Evolutionary conservation across 257 asterid species (phyloP), one percentile per base, ranked within the genome.

Genomic region (Petunia secreta): DNA sequence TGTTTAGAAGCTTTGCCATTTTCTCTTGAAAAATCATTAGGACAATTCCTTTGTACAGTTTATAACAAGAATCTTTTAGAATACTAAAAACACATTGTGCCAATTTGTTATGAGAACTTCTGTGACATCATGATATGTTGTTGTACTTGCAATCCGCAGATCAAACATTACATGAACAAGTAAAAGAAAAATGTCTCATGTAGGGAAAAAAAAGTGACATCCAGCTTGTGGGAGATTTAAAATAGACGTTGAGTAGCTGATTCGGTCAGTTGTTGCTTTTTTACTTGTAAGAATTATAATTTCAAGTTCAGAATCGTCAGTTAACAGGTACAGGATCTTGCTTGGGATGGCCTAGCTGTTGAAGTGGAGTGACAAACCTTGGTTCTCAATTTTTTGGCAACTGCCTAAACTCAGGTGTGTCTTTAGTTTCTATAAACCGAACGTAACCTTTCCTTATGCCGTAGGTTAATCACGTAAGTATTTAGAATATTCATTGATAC

Each of bases 31-130:
- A n/a, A 16, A 43, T 4, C 0, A 44, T 46, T 46, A 2, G 41
- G 39, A 46, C 2, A 5, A 69, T 69, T 25, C 40, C 59, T 69
- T 46, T 25, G 76, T 68, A 68, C 77, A 69, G 8, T 44, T 71
- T 11, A 25, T 11, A 10, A 34, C 77, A 71, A 71, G 25, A 25
- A 2, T 0, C 0, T 34, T 10, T 34, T 25, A 48, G 77, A 46
- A 48, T 71, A 48, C 1, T 14, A 15, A 3, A 8, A 43, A 69
- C 43, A 13, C 34, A 25, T 46, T 0, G 9, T 44, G n/a, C 10
- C 60, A 34, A 25, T 25, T 71, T 1, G 5, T 71, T 48, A 5
- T 43, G 2, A 2, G 59, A 25, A 44, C 40, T 44, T 67, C 4
- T 2, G n/a, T 40, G 25, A 69, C 5, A 69, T 69, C 76, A 46